phyloP scores from a whole-genome alignment of 2,329 filamentous ascomycete species.

The Talaromyces sp. region DNA sequence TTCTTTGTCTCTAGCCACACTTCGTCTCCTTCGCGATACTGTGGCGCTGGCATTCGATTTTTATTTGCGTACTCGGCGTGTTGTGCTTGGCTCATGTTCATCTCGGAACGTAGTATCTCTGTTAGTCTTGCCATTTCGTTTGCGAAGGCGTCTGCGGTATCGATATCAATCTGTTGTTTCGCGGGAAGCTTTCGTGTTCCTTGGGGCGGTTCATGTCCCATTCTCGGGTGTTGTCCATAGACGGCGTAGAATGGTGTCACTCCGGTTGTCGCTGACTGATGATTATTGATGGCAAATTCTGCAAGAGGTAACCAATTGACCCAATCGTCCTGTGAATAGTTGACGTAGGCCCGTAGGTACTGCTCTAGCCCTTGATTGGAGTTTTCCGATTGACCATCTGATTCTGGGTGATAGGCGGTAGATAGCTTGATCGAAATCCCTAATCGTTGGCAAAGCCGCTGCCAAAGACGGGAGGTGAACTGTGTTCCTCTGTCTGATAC shows the following conservation, averaged over 20 bases:
- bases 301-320: not conserved
- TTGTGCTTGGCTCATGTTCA: not conserved
- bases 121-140: not conserved
- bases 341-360: slow-evolving; percentile 4
- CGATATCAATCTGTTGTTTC: not conserved
- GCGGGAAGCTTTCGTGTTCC: no score
- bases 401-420: slow-evolving; percentile 5
- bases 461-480: slow-evolving; percentile 14
- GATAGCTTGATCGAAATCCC: slow-evolving; percentile 4
- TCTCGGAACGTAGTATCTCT: not conserved
- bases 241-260: not conserved
- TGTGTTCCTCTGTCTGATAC: not conserved
- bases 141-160: not conserved
- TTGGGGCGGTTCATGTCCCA: not conserved
- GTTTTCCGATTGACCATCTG: slow-evolving; percentile 10
- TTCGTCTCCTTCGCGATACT: not conserved
- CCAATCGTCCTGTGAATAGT: slow-evolving; percentile 13
- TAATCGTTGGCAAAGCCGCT: slow-evolving; percentile 3
- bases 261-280: not conserved
- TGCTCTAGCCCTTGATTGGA: slow-evolving; percentile 9
- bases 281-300: not conserved
- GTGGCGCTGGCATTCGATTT: not conserved
- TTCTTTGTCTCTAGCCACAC: not conserved
- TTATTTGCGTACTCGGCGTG: not conserved
- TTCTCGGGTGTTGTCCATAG: not conserved